Conservation (phyloP, 2,329 filamentous ascomycete genomes). For the Scorias spongiosa region DNA sequence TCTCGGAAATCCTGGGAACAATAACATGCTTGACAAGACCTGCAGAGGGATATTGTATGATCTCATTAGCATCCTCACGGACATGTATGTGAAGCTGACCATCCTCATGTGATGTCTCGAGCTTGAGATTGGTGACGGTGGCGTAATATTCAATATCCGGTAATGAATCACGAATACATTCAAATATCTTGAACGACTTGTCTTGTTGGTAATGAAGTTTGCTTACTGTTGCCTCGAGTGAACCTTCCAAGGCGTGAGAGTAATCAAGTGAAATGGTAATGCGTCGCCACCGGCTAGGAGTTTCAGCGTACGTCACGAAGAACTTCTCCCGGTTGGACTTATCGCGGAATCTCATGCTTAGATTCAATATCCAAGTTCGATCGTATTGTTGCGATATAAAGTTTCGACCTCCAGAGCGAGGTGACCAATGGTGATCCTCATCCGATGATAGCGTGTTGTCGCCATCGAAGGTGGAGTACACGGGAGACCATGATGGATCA, state of each 20-base stretch:
- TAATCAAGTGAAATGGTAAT: constrained; percentile 94
- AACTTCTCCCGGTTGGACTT: constrained; percentile 90
- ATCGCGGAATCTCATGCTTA: constrained; percentile 97
- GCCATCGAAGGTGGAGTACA: too few species aligned
- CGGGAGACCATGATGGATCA: too few species aligned
- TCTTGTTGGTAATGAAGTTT: constrained; percentile 71
- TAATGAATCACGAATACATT: constrained; percentile 82
- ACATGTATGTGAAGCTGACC: constrained; percentile 89
- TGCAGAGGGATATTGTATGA: constrained; percentile 68
- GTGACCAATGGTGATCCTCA: too few species aligned
- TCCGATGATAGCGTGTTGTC: too few species aligned
- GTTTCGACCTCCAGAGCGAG: not conserved
- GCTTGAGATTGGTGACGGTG: constrained; percentile 87
- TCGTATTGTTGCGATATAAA: not conserved
- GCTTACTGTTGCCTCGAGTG: constrained; percentile 70
- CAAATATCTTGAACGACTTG: constrained; percentile 85
- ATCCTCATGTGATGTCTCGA: constrained; percentile 72
- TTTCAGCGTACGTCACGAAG: constrained; percentile 85
- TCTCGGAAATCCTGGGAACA: constrained; percentile 47
- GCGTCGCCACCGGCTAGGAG: constrained; percentile 63
- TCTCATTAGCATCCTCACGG: constrained; percentile 93
- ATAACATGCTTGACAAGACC: constrained; percentile 58
- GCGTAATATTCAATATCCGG: constrained; percentile 92
- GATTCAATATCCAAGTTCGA: constrained; percentile 70
- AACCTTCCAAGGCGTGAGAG: constrained; percentile 60